Conservation (phyloP, 805 yeast genomes). For the Saccharomycopsis amapae region DNA sequence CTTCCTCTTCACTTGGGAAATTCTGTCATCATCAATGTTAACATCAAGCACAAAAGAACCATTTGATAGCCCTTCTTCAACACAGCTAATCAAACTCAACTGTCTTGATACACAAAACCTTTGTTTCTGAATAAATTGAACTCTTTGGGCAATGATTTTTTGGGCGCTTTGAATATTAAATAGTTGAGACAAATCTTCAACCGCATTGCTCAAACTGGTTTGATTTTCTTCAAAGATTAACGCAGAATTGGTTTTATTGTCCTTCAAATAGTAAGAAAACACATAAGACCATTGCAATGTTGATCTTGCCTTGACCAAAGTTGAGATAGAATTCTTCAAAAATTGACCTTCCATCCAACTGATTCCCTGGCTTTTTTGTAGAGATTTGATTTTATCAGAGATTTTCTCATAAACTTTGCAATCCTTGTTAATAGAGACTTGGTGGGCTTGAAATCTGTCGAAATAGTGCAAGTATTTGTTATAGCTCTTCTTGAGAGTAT, state of each 20-base stretch:
- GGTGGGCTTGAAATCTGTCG: conserved; percentile 68
- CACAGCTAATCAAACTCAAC: conserved; percentile 33
- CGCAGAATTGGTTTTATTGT: conserved; percentile 39
- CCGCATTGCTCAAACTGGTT: conserved; percentile 52
- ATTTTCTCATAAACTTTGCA: conserved; percentile 53
- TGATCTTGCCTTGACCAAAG: conserved; percentile 60
- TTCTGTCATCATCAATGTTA: not conserved
- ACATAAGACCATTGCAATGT: conserved; percentile 90
- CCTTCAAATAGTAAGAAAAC: conserved; percentile 57
- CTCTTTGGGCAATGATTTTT: conserved; percentile 29
- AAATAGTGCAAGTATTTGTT: conserved; percentile 69
- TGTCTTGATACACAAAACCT: conserved; percentile 32
- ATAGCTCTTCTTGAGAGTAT: conserved; percentile 41
- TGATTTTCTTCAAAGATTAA: conserved; percentile 68
- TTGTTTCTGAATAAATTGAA: conserved; percentile 33
- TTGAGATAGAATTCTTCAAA: conserved; percentile 62
- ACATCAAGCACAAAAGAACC: conserved; percentile 6
- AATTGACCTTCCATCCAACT: conserved; percentile 90
- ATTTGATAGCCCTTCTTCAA: conserved; percentile 26
- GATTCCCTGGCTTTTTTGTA: conserved; percentile 57
- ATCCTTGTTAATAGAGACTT: conserved; percentile 69
- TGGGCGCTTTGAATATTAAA: conserved; percentile 39
- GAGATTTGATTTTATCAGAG: conserved; percentile 51
- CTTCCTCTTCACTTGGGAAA: not conserved
- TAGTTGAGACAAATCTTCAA: conserved; percentile 60